Conservation (phyloP, 148 eudicot species). For the Fagopyrum homotropicum region DNA sequence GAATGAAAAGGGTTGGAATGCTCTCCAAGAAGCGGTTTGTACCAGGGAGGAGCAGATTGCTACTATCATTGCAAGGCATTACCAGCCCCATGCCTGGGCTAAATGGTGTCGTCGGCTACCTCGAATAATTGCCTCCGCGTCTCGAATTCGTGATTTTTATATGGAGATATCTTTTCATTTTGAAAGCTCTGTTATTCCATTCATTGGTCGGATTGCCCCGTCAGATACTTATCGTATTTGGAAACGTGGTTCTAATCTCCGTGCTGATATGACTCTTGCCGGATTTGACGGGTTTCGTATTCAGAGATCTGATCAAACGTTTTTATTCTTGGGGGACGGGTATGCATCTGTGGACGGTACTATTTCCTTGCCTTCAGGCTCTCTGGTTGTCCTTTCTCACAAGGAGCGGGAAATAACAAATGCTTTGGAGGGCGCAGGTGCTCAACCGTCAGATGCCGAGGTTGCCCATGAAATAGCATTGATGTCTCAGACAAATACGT, state of each 20-base stretch:
- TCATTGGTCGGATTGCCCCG: constrained; percentile 56
- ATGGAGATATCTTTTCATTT: constrained; percentile 65
- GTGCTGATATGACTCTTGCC: constrained; percentile 69
- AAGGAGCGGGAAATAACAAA: constrained; percentile 52
- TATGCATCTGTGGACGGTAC: constrained; percentile 41
- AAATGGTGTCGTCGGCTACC: constrained; percentile 67
- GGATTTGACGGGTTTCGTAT: constrained; percentile 64
- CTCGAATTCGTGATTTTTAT: constrained; percentile 59
- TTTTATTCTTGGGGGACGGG: constrained; percentile 59
- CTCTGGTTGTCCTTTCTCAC: constrained; percentile 49
- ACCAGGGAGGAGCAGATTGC: constrained; percentile 49
- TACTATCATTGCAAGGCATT: constrained; percentile 44
- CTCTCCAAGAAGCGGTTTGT: constrained; percentile 59
- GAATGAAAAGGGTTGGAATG: constrained; percentile 66
- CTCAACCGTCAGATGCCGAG: constrained; percentile 46
- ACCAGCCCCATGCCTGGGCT: constrained; percentile 60
- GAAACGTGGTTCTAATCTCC: constrained; percentile 61
- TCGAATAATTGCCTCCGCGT: constrained; percentile 38
- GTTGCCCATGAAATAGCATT: constrained; percentile 40
- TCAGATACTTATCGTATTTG: constrained; percentile 64
- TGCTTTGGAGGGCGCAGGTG: constrained; percentile 54
- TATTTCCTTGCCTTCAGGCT: constrained; percentile 36
- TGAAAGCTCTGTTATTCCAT: constrained; percentile 68
- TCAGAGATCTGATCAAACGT: constrained; percentile 55
- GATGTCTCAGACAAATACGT: constrained; percentile 55